Evolutionary conservation across 2,329 filamentous ascomycete species (phyloP), one percentile per base, ranked within the genome.

Genomic region (Fusarium sp.): DNA sequence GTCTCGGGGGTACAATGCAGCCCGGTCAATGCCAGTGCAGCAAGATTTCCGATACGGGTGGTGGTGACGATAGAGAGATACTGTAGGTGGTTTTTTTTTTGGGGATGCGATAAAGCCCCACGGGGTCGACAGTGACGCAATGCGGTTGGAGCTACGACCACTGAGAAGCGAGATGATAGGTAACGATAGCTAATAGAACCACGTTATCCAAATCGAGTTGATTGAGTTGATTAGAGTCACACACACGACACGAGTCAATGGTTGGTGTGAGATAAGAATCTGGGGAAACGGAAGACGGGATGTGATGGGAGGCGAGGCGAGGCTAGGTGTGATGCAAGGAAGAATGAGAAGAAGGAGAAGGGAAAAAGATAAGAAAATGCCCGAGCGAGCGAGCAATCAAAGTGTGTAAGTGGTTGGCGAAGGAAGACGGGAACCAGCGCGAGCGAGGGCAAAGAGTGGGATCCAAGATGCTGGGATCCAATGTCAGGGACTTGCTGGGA

Each of bases 231-330:
- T 73, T 55, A 51, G 55, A 65, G 73, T 48, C 60, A 65, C 68
- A 71, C 63, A 60, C 47, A 57, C 56, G 58, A 68, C 63, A 67
- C 58, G 56, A 63, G 66, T 70, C 72, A 72, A 70, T 70, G 75
- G 76, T 78, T 78, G 77, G 77, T 73, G 70, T 65, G 68, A 79
- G 77, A 78, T 78, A 79, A 79, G 74, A 79, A 75, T 78, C 77
- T 79, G 77, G 77, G 77, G 77, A 78, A 78, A 66, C 74, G 74
- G 76, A 77, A 69, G 65, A 62, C 28, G 73, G 35, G 73, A 58
- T 58, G 51, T 22, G 36, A 55, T 55, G 52, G 52, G 68, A 64
- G 26, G 73, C 22, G 72, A 73, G 26, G 73, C 22, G 72, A 73
- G 45, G 47, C 33, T 58, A 66, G 35, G 58, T 65, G 57, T 65